Base-by-base conservation (phyloP, 2,329 filamentous ascomycete species). In the Neonectria coccinea region DNA sequence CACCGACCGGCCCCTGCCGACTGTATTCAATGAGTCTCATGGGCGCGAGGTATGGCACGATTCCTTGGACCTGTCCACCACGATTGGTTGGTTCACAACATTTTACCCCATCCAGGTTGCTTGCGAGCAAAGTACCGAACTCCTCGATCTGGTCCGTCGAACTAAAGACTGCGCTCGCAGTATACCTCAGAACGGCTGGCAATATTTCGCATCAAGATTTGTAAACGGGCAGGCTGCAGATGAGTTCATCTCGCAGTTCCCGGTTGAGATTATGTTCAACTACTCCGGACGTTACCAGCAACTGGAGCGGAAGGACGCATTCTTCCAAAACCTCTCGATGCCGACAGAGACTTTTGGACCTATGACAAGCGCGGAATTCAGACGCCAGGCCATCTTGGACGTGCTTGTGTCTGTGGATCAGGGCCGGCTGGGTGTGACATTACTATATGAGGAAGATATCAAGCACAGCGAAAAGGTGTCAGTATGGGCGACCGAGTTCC, bases 21-120 rank as follows among this genome's bases (percentile, higher is more conserved):
- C 68, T 1, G 60, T 80, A 1, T 77, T 73, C 53, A 73, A 54
- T 11, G 77, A 79, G 55, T 72, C 71, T 3, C 78, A 80, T 39
- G 78, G 78, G 2, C 74, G 79, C 20, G 76, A 79, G 45, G 39
- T 73, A 1, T 78, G 73, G 72, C 67, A 72, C 48, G 51, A 69
- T 7, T 42, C 41, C 5, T 62, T 79, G 9, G 75, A 80, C 52
- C 33, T 76, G 1, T 74, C 76, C 2, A 20, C 67, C 2, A 79
- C 76, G 0, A 74, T 80, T 0, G 79, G 78, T 3, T 80, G 78
- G 78, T 79, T 79, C 62, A 78, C 78, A 1, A 76, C 75, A 1
- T 65, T 79, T 20, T 73, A 58, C 42, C 77, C 78, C 0, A 62
- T 77, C 10, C 52, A 61, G 16, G 41, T 65, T 10, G 8, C 54